Conservation (phyloP, 1,284 basidiomycete genomes). For the Macrocybe sp. region DNA sequence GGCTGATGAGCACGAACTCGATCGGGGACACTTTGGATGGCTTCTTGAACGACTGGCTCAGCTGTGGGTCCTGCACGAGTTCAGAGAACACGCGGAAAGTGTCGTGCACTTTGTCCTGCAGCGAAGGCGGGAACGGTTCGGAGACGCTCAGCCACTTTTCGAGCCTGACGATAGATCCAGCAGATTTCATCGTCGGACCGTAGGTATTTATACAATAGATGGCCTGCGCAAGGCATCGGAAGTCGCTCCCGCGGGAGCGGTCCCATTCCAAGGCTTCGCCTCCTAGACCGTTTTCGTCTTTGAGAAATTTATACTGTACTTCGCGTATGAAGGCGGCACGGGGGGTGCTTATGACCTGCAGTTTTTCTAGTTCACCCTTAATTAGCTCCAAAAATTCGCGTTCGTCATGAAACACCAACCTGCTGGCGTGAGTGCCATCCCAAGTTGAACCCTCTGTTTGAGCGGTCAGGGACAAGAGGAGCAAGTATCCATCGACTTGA, state of each 20-base stretch:
- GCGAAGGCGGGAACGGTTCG: conserved; percentile 23
- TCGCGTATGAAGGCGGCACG: conserved; percentile 50
- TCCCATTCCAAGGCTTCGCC: conserved; percentile 50
- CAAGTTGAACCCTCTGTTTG: conserved; percentile 64
- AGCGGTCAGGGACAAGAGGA: neutral
- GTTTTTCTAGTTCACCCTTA: conserved; percentile 41
- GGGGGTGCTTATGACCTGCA: conserved; percentile 54
- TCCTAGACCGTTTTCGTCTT: conserved; percentile 32
- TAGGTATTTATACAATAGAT: conserved; percentile 47
- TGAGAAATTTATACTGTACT: conserved; percentile 41
- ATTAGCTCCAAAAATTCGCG: neutral
- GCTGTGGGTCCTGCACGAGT: conserved; percentile 30
- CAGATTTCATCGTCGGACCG: conserved; percentile 9
- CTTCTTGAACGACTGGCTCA: conserved; percentile 29
- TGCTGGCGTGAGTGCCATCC: conserved; percentile 73
- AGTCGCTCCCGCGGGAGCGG: conserved; percentile 53
- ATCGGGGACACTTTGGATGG: conserved; percentile 52
- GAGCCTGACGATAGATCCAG: conserved; percentile 35
- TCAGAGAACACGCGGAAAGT: conserved; percentile 41
- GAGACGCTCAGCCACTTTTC: conserved; percentile 50
- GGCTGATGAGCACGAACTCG: conserved; percentile 51
- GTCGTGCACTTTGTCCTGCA: conserved; percentile 30
- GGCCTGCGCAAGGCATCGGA: conserved; percentile 52
- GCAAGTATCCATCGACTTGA: neutral
- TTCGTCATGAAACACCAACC: conserved; percentile 13